Percentiles rank a stretch among this genome's conserved stretches.
phyloP scores from a whole-genome alignment of 331 rosid species.

The Pyrus hybrid region DNA sequence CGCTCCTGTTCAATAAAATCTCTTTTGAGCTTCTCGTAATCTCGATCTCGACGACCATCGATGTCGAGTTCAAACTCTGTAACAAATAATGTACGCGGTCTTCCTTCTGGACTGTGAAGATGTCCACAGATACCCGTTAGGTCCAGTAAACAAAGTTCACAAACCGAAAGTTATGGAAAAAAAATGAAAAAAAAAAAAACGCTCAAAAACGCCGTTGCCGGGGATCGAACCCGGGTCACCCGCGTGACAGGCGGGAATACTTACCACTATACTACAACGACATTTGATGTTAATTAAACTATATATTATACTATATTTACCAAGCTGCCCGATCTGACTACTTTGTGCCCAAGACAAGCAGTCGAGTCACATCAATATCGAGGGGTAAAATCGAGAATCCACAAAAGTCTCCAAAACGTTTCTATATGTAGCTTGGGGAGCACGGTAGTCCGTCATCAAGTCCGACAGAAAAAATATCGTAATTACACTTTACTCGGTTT shows the following conservation, averaged over 20 bases:
- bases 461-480: conserved; percentile 13
- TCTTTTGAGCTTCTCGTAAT: background rate
- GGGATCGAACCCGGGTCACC: conserved; percentile 98
- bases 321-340: background rate
- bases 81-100: no score
- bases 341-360: background rate
- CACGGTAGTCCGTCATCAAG: conserved; percentile 17
- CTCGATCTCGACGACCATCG: background rate
- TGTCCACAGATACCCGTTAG: no score
- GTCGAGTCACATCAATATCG: background rate
- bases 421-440: conserved; percentile 37
- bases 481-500: conserved; percentile 24
- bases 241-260: conserved; percentile 96
- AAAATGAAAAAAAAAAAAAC: fast-evolving
- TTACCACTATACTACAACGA: conserved; percentile 98
- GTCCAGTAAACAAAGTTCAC: background rate
- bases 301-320: no score
- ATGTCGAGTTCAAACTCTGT: no score
- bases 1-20: conserved; percentile 20
- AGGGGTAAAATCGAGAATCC: conserved; percentile 17
- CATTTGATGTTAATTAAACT: background rate
- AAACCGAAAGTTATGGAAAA: no score
- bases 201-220: conserved; percentile 47
- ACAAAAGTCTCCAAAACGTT: background rate
- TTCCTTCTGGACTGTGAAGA: no score